Evolutionary conservation across 805 yeast species (phyloP), one percentile per base, ranked within the genome.

Genomic region (Metschnikowia matae): DNA sequence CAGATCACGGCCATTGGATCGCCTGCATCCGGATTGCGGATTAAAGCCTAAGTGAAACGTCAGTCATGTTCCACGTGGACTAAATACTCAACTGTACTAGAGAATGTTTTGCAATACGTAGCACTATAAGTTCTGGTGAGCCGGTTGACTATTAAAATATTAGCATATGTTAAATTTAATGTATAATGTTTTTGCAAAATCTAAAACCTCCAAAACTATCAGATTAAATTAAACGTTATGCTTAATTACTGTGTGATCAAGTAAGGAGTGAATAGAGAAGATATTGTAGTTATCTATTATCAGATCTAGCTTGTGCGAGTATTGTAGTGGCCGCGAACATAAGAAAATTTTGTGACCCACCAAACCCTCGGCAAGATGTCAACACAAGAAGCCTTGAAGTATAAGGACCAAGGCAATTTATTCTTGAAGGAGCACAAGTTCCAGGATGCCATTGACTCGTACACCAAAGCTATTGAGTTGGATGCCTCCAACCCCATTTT

Each of bases 11-110:
- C 78, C 48, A 82, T 94, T 56, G 99, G 99, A 17, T 89, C 92
- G 14, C 88, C 94, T 17, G 94, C 96, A 10, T 85, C 96, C 11
- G 98, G 98, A 20, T 78, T 92, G 62, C 83, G 95, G 55, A 76
- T 80, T 46, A 62, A 62, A 51, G 71, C 42, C n/a, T 54, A 46
- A 37, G 36, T 34, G 36, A 10, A 34, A 13, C 29, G 13, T 11
- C 8, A 26, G 47, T 13, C 41, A 26, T 17, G 33, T 26, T 13
- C 11, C 21, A 26, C 43, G 15, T 26, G 43, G 15, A 29, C 21
- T 40, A 23, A 14, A 29, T 40, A 40, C 43, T 40, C 43, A 40
- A 26, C n/a, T 40, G 43, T 40, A 40, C 17, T 29, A 40, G 43
- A 40, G 37, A 42, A 33, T 33, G 45, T 42, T 26, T 26, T 11